Percentiles rank a stretch among this genome's conserved stretches.
Evolutionary conservation across 176 grass and related monocot genomes (phyloP).

Genomic region (Pontederia crassipes): DNA sequence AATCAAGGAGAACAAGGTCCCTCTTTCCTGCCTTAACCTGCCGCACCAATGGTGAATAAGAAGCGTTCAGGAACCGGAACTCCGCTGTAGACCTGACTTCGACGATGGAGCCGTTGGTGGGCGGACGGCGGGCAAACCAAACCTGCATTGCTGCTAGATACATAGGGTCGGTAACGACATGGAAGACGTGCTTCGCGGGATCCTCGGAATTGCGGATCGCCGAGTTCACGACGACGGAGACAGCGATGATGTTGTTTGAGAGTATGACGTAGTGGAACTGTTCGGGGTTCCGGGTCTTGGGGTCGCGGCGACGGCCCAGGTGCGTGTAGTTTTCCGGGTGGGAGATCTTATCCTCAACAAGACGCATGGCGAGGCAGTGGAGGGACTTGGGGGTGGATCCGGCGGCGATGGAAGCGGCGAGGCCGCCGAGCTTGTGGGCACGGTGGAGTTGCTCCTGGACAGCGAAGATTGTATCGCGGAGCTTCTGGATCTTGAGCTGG

Average conservation of each 20-base stretch:
- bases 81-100: slow-evolving; percentile 60
- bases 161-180: slow-evolving; percentile 83
- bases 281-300: slow-evolving; percentile 25
- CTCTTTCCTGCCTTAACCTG: slow-evolving; percentile 57
- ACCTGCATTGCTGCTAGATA: slow-evolving; percentile 82
- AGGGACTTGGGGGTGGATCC: slow-evolving; percentile 85
- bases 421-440: slow-evolving; percentile 45
- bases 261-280: slow-evolving; percentile 80
- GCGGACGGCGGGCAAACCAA: slow-evolving; percentile 29
- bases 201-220: slow-evolving; percentile 50
- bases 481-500: slow-evolving; percentile 82
- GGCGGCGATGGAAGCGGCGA: slow-evolving; percentile 63
- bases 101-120: slow-evolving; percentile 55
- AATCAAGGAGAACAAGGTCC: slow-evolving; percentile 53
- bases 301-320: neutral
- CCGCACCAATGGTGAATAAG: slow-evolving; percentile 69
- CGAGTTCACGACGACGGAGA: slow-evolving; percentile 73
- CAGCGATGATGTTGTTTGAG: slow-evolving; percentile 83
- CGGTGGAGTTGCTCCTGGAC: slow-evolving; percentile 72
- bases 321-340: slow-evolving; percentile 36
- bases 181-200: slow-evolving; percentile 77
- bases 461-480: slow-evolving; percentile 79
- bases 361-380: slow-evolving; percentile 96
- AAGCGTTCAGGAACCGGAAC: slow-evolving; percentile 61
- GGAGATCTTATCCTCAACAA: slow-evolving; percentile 67